Conservation (phyloP, 441 rosid genomes). For the Jatropha multifida region DNA sequence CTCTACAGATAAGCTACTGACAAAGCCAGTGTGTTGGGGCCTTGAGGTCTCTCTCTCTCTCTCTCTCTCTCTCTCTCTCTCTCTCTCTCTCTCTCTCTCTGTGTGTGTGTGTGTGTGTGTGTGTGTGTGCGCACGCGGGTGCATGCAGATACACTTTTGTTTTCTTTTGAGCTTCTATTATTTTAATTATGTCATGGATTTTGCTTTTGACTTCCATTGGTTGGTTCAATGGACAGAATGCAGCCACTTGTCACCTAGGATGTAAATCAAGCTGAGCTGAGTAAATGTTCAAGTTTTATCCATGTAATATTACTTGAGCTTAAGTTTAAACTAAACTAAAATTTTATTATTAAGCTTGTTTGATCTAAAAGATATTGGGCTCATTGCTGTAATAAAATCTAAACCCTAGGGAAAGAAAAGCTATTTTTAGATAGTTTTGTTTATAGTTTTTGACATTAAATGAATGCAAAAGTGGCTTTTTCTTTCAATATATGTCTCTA, state of each 20-base stretch:
- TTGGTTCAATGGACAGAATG: not conserved
- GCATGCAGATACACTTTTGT: not conserved
- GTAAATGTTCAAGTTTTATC: not conserved
- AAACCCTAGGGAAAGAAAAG: not conserved
- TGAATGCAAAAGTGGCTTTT: not conserved
- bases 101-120: not conserved
- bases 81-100: not conserved
- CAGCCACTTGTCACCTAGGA: not conserved
- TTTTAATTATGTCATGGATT: not conserved
- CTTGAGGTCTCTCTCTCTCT: constrained; percentile 44
- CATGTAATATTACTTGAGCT: not conserved
- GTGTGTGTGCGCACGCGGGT: too few species aligned
- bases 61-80: constrained; percentile 1
- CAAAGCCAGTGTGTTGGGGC: constrained; percentile 60
- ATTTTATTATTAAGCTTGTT: not conserved
- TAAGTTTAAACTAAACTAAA: not conserved
- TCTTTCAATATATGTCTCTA: not conserved
- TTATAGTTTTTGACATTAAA: not conserved
- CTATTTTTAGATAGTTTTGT: not conserved
- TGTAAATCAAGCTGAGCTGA: not conserved
- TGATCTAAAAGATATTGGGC: not conserved
- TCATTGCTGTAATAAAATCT: not conserved
- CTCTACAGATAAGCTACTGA: constrained; percentile 36
- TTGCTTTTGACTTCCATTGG: not conserved
- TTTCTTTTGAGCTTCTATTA: not conserved